Evolutionary conservation across 306 rosid genomes (phyloP).

Genomic region (Cucurbita pepo): DNA sequence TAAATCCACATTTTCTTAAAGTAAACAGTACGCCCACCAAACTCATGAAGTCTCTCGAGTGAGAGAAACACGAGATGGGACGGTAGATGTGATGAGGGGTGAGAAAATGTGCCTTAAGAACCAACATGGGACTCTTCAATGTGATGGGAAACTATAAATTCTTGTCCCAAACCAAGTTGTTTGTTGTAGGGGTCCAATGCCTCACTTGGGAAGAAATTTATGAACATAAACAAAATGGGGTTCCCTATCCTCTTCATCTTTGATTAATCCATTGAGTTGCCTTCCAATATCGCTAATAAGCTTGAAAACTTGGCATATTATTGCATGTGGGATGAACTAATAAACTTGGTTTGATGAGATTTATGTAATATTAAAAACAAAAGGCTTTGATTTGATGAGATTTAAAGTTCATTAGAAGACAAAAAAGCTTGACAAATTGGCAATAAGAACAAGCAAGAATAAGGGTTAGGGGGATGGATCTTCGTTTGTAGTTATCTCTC

Average conservation of each 20-base stretch:
- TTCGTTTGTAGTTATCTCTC: too few relatives aligned
- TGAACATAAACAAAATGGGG: neutral
- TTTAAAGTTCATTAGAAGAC: too few relatives aligned
- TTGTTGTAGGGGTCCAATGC: neutral
- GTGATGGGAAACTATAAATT: neutral
- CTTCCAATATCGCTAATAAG: too few relatives aligned
- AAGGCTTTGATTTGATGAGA: too few relatives aligned
- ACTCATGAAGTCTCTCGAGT: neutral
- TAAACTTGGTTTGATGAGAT: neutral
- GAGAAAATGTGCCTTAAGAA: neutral
- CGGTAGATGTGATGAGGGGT: neutral
- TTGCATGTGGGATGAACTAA: conserved; percentile 17
- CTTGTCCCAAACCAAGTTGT: neutral
- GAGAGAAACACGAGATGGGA: neutral
- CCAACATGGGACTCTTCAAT: neutral
- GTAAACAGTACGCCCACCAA: neutral
- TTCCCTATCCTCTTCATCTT: too few relatives aligned
- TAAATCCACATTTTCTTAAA: neutral
- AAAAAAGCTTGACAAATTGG: too few relatives aligned
- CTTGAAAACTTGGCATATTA: neutral
- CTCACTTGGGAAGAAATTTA: neutral
- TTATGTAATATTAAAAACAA: too few relatives aligned
- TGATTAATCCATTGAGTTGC: too few relatives aligned
- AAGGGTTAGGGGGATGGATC: too few relatives aligned
- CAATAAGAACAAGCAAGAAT: too few relatives aligned